Conservation (phyloP, 345 rosid species). For the Citrus glauca region DNA sequence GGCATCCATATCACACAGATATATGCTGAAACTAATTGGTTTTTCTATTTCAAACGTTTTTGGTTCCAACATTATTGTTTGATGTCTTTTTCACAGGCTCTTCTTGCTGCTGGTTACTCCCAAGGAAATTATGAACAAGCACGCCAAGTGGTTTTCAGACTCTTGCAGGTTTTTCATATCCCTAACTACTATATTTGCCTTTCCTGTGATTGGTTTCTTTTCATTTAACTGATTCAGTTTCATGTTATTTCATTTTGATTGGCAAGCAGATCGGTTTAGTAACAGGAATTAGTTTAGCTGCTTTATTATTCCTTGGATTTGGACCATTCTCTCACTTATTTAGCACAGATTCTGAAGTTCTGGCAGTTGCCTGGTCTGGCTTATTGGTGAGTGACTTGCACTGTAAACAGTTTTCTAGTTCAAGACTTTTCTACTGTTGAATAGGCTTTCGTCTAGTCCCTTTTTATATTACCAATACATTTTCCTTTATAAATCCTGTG, state of each 20-base stretch:
- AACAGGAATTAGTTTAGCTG: conserved; percentile 71
- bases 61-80: not conserved
- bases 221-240: conserved; percentile 5
- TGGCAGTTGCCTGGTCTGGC: conserved; percentile 74
- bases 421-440: not conserved
- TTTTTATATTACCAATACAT: not conserved
- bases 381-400: conserved; percentile 49
- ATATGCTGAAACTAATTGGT: not conserved
- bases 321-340: conserved; percentile 71
- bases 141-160: conserved; percentile 52
- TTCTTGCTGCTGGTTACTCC: conserved; percentile 72
- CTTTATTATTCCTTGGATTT: conserved; percentile 61
- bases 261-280: conserved; percentile 67
- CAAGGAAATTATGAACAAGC: conserved; percentile 73
- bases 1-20: not conserved
- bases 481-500: not conserved
- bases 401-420: not conserved
- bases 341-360: conserved; percentile 74
- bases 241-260: conserved; percentile 11
- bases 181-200: not conserved
- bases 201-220: conserved; percentile 3
- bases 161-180: conserved; percentile 49
- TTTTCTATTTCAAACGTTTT: not conserved
- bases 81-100: conserved; percentile 50
- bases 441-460: not conserved